phyloP scores from a whole-genome alignment of 192 early-diverging fungal genomes.

The Backusella sp. region DNA sequence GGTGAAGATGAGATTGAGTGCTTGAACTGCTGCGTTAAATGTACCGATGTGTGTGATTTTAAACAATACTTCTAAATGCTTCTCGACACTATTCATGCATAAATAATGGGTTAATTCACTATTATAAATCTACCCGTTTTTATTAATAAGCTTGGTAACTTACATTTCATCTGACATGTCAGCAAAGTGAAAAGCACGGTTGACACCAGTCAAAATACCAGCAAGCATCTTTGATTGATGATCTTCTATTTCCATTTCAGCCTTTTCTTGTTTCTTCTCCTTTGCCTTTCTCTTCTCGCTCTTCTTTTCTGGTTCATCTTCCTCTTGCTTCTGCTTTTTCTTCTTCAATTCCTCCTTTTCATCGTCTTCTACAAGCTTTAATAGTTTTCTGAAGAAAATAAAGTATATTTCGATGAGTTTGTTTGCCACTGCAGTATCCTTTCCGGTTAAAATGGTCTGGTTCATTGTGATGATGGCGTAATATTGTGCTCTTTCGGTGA shows the following conservation, averaged over 20 bases:
- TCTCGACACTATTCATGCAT: conserved; percentile 54
- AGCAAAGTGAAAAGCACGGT: conserved; percentile 91
- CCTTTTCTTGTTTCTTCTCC: conserved; percentile 33
- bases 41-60: conserved; percentile 83
- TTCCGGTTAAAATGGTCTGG: conserved; percentile 82
- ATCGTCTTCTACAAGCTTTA: conserved; percentile 50
- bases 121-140: not conserved
- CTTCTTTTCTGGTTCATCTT: conserved; percentile 24
- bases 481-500: conserved; percentile 82
- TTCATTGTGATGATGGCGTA: conserved; percentile 90
- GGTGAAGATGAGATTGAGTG: conserved; percentile 86
- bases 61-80: conserved; percentile 89
- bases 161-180: conserved; percentile 75
- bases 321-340: conserved; percentile 31
- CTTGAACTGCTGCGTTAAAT: conserved; percentile 93
- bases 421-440: conserved; percentile 75
- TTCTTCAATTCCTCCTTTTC: conserved; percentile 52
- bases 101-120: not conserved
- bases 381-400: conserved; percentile 80
- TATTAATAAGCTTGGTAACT: not conserved
- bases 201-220: conserved; percentile 90
- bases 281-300: conserved; percentile 22
- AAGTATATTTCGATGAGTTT: conserved; percentile 91
- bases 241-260: conserved; percentile 53
- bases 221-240: conserved; percentile 83